A percentile compares a stretch with the other conserved stretches of the same genome.
Evolutionary conservation across 257 asterid genomes (phyloP).

Genomic region (Gentiana dahurica): DNA sequence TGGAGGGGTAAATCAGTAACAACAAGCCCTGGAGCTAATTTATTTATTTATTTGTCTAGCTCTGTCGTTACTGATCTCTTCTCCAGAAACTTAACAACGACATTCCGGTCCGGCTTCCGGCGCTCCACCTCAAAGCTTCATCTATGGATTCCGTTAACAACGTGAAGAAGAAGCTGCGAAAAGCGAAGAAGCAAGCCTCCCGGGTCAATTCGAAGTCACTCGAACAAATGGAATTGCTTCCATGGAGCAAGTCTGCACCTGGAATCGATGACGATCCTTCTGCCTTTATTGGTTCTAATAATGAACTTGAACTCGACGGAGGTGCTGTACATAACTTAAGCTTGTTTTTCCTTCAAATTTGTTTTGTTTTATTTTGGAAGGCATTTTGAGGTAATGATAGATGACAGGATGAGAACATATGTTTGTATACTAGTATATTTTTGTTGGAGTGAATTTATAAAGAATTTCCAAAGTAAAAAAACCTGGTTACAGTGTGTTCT

Average conservation of each 20-base stretch:
- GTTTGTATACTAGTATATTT: too few species aligned
- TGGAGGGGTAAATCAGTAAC: too few species aligned
- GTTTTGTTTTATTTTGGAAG: background rate
- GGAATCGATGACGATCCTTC: constrained; percentile 38
- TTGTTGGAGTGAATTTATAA: background rate
- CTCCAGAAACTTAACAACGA: too few species aligned
- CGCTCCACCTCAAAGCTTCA: too few species aligned
- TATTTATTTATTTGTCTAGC: too few species aligned
- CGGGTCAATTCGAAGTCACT: constrained; percentile 33
- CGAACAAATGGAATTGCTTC: constrained; percentile 47
- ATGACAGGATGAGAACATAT: too few species aligned
- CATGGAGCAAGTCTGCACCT: constrained; percentile 59
- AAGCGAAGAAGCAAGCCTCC: constrained; percentile 36
- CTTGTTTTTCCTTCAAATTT: background rate
- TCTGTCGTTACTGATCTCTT: background rate
- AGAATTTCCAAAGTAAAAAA: background rate
- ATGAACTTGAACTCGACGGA: constrained; percentile 51
- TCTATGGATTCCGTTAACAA: constrained; percentile 37
- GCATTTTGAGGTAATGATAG: too few species aligned
- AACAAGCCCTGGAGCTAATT: too few species aligned
- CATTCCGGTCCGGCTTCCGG: background rate
- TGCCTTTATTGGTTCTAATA: constrained; percentile 52
- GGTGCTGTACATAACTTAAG: constrained; percentile 20
- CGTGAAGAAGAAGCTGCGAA: constrained; percentile 19
- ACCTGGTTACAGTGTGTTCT: too few species aligned